Evolutionary conservation across 768 basidiomycete species (phyloP), one percentile per base, ranked within the genome.

Genomic region (Trametes punicea): DNA sequence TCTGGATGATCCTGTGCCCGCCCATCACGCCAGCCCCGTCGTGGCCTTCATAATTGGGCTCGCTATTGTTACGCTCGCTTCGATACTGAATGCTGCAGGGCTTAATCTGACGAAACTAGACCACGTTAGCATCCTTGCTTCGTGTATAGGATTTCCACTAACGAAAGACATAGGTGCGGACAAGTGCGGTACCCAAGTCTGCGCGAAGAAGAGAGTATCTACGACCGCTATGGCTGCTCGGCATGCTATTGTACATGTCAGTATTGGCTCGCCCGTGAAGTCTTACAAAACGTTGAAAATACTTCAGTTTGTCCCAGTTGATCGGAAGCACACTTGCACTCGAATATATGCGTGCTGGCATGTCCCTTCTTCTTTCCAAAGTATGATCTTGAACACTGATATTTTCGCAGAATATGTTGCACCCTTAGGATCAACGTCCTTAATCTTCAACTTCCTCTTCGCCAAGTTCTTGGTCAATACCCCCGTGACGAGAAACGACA

Each of bases 371-470:
- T 2, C 26, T 29, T 6, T 30, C 4, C 21, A 31, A 20, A 13
- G 10, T 33, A 44, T 51, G 66, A n/a, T 15, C 13, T 20, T 16
- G 38, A 3, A 21, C 6, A 42, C 23, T 23, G 10, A 41, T 23
- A 2, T 26, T 66, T 57, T 53, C 54, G 15, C 71, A 84, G 91
- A 96, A 82, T 98, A 97, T 70, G 95, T 98, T 53, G 96, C 96
- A 1, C 95, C 95, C 2, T 80, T 98, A 4, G 95, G 96, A 13
- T 93, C 92, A 0, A 89, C 93, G 10, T 90, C 93, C 11, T 83
- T 98, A 59, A 84, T 98, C 53, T 98, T 98, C 77, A 98, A 98
- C 70, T 95, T 97, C 68, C 77, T 97, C 33, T 96, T 97, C 69
- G 96, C 96, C 33, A 83, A 88, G 63, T 88, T 93, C 66, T 79